These are phyloP conservation scores for Tricholoma terreum DNA, from an alignment of 768 basidiomycete genomes.

Conservation along the genomic window DNA sequence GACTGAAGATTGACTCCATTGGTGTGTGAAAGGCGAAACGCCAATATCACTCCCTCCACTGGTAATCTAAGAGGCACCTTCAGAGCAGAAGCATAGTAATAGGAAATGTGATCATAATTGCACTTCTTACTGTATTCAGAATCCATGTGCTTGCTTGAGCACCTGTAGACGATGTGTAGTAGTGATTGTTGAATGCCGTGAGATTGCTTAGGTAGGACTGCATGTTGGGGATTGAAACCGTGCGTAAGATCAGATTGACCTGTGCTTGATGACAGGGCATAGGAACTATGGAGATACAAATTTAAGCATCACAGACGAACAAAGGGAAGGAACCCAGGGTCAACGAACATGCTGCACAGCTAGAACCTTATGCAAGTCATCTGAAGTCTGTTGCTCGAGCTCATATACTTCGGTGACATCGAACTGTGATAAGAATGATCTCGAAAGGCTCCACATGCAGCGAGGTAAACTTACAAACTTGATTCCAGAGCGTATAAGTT, in stretches of 20 bases:
- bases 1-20: conserved; percentile 32
- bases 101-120: conserved; percentile 4
- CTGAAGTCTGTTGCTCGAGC: conserved; percentile 23
- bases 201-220: conserved; percentile 28
- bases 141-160: conserved; percentile 32
- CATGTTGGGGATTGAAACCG: conserved; percentile 24
- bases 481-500: conserved; percentile 29
- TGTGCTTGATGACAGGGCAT: conserved; percentile 23
- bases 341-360: conserved; percentile 27
- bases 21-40: conserved; percentile 29
- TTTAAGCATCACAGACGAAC: neutral
- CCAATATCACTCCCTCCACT: conserved; percentile 26
- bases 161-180: conserved; percentile 30
- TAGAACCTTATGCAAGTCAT: conserved; percentile 11
- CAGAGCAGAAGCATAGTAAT: neutral
- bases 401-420: conserved; percentile 41
- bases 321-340: neutral
- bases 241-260: conserved; percentile 20
- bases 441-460: neutral
- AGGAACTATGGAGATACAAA: conserved; percentile 13
- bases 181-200: conserved; percentile 34
- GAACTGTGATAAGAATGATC: conserved; percentile 24
- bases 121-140: conserved; percentile 22
- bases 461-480: conserved; percentile 31
- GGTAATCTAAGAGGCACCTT: conserved; percentile 1